These are phyloP conservation scores for Crotalaria pallida DNA, from an alignment of 306 rosid species.

Conservation along the genomic window DNA sequence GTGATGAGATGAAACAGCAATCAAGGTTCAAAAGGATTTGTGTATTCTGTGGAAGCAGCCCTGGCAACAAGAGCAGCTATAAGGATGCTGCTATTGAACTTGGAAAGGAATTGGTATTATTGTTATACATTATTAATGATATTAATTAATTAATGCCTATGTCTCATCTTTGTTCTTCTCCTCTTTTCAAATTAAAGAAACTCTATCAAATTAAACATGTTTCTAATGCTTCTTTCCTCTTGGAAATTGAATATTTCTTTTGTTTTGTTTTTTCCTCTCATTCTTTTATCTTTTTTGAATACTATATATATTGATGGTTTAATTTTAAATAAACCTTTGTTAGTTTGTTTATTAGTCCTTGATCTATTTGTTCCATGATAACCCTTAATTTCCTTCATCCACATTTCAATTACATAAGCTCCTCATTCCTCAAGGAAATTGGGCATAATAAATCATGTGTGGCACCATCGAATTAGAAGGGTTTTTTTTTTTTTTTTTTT, in stretches of 20 bases:
- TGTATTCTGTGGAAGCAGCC: constrained; percentile 80
- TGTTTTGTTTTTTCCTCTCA: neutral
- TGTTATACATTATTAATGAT: no score
- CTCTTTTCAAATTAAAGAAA: neutral
- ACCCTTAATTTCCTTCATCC: neutral
- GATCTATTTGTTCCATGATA: neutral
- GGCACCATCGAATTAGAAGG: neutral
- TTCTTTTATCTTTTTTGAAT: neutral
- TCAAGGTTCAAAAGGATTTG: constrained; percentile 65
- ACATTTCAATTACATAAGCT: neutral
- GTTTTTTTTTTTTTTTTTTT: no score
- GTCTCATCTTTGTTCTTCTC: neutral
- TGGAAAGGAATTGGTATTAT: constrained; percentile 55
- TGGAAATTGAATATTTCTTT: neutral
- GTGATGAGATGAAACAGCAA: constrained; percentile 33
- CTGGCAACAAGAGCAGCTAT: constrained; percentile 57
- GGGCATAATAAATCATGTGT: neutral
- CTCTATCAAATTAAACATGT: neutral
- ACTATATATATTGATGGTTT: neutral
- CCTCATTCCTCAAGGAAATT: neutral
- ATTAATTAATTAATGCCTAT: constrained; percentile 18
- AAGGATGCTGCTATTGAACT: constrained; percentile 80
- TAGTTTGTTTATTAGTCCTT: neutral
- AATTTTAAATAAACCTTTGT: neutral
- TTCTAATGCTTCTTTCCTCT: neutral